Evolutionary conservation across 164 flowering plant genomes (phyloP).

Genomic region (Protea cynaroides): DNA sequence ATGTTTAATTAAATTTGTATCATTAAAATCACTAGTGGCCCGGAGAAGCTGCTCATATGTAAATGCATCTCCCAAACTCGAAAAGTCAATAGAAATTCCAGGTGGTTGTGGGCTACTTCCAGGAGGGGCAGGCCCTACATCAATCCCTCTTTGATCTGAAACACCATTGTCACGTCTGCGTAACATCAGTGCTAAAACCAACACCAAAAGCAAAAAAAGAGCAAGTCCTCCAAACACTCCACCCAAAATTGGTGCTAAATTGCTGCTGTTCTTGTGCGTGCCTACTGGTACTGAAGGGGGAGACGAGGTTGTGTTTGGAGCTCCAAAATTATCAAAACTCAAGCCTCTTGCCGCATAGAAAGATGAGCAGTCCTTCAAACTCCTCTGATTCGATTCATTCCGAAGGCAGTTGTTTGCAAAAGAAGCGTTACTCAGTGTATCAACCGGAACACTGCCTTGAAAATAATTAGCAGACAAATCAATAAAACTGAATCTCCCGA

Average conservation of each 20-base stretch:
- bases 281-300: slow-evolving; percentile 9
- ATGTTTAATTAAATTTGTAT: slow-evolving; percentile 66
- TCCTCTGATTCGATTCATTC: slow-evolving; percentile 50
- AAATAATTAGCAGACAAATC: slow-evolving; percentile 70
- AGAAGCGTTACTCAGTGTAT: slow-evolving; percentile 28
- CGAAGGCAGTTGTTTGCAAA: slow-evolving; percentile 65
- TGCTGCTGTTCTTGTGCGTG: slow-evolving; percentile 28
- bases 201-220: slow-evolving; percentile 37
- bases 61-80: slow-evolving; percentile 60
- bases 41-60: slow-evolving; percentile 70
- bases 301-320: slow-evolving; percentile 32
- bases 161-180: slow-evolving; percentile 27
- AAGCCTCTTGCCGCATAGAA: slow-evolving; percentile 56
- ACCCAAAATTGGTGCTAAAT: slow-evolving; percentile 40
- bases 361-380: slow-evolving; percentile 35
- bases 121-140: slow-evolving; percentile 42
- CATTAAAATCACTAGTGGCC: slow-evolving; percentile 66
- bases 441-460: slow-evolving; percentile 45
- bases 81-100: slow-evolving; percentile 39
- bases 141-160: slow-evolving; percentile 44
- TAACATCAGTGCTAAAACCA: slow-evolving; percentile 31
- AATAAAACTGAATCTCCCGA: slow-evolving; percentile 28
- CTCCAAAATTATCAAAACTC: slow-evolving; percentile 66
- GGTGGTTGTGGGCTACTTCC: slow-evolving; percentile 30
- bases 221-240: slow-evolving; percentile 71